Conservation (phyloP, 352 stramenopile species). For the Elongisporangium undulatum region DNA sequence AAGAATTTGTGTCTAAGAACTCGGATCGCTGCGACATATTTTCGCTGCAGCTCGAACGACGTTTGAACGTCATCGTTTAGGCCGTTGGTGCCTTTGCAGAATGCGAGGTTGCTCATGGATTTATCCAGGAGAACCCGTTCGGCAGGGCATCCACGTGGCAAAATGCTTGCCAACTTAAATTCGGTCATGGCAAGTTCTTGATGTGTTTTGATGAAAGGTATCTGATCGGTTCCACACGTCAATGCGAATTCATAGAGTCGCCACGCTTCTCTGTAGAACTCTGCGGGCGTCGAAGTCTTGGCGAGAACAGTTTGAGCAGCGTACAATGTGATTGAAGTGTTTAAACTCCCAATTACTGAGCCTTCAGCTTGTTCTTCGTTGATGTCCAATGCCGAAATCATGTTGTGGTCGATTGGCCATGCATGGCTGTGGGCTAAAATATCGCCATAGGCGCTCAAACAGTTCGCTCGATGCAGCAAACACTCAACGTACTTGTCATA, state of each 20-base stretch:
- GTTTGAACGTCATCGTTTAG: neutral
- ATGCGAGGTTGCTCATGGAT: slow-evolving; percentile 24
- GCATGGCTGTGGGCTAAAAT: slow-evolving; percentile 37
- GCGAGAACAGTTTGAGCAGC: slow-evolving; percentile 14
- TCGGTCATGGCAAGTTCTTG: slow-evolving; percentile 26
- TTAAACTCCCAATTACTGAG: neutral
- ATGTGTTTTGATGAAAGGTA: neutral
- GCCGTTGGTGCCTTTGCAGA: slow-evolving; percentile 7
- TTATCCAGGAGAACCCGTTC: slow-evolving; percentile 52
- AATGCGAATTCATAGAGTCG: slow-evolving; percentile 44
- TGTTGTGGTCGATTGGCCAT: neutral
- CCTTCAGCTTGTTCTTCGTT: neutral
- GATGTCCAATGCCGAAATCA: neutral
- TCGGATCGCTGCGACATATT: slow-evolving; percentile 43
- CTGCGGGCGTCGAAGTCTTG: slow-evolving; percentile 29
- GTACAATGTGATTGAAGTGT: slow-evolving; percentile 2
- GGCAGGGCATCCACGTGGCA: slow-evolving; percentile 40
- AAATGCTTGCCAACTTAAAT: slow-evolving; percentile 57
- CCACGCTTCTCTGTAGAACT: slow-evolving; percentile 59
- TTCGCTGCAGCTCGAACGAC: slow-evolving; percentile 9
- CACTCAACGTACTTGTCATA: slow-evolving; percentile 45
- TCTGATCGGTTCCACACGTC: slow-evolving; percentile 5
- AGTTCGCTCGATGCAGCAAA: slow-evolving; percentile 43
- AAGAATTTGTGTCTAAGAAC: slow-evolving; percentile 57
- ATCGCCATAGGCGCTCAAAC: slow-evolving; percentile 48